These are phyloP conservation scores for Pythium apleroticum DNA, from an alignment of 352 stramenopile species.

Conservation along the genomic window DNA sequence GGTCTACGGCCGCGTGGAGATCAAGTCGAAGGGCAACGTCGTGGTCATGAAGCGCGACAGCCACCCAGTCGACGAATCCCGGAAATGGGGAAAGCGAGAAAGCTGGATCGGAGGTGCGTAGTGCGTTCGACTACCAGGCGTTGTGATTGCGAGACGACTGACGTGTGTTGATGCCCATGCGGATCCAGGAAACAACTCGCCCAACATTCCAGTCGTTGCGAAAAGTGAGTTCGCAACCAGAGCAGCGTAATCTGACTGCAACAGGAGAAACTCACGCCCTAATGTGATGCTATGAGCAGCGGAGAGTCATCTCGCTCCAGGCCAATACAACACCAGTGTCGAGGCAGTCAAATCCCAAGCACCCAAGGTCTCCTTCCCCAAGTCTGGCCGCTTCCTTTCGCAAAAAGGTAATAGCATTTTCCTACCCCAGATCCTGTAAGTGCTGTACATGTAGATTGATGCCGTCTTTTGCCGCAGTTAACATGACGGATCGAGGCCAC, in stretches of 20 bases:
- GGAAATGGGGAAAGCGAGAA: constrained; percentile 74
- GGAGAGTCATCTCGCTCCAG: constrained; percentile 62
- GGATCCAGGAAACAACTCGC: constrained; percentile 24
- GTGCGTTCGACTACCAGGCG: too few species aligned
- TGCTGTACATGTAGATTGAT: too few species aligned
- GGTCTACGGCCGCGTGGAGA: constrained; percentile 65
- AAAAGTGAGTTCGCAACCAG: too few species aligned
- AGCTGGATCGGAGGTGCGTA: constrained; percentile 74
- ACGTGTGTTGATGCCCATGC: too few species aligned
- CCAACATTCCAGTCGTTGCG: constrained; percentile 23
- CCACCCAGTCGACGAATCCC: constrained; percentile 58
- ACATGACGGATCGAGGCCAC: constrained; percentile 57
- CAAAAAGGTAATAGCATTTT: constrained; percentile 88
- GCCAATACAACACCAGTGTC: constrained; percentile 72
- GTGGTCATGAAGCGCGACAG: constrained; percentile 78
- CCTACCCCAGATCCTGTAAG: too few species aligned
- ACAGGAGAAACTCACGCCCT: neutral
- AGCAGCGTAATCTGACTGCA: too few species aligned
- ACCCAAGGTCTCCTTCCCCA: constrained; percentile 75
- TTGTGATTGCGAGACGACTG: too few species aligned
- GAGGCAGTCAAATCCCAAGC: constrained; percentile 57
- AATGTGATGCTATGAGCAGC: constrained; percentile 8
- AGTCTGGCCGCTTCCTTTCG: constrained; percentile 76
- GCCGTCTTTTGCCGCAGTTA: constrained; percentile 35
- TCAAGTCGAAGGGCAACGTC: constrained; percentile 55